A percentile compares a stretch with the other conserved stretches of the same genome.
phyloP scores from a whole-genome alignment of 257 asterid species.

The Misopates orontium region DNA sequence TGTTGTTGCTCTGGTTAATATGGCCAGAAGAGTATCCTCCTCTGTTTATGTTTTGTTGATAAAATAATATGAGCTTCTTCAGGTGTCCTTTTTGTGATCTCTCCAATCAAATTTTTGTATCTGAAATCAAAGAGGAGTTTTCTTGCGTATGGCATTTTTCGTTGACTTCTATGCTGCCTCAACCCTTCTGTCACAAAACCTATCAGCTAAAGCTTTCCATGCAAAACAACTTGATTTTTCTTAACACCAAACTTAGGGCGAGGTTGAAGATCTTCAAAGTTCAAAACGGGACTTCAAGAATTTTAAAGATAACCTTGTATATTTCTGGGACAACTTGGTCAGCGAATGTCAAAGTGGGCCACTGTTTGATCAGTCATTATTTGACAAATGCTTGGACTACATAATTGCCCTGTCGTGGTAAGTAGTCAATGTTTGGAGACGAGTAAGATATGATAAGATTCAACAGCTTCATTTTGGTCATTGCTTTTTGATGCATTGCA shows the following conservation, averaged over 20 bases:
- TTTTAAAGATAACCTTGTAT: constrained; percentile 85
- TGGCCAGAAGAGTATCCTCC: constrained; percentile 84
- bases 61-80: not conserved
- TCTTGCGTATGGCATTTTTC: constrained; percentile 6
- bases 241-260: constrained; percentile 68
- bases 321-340: constrained; percentile 87
- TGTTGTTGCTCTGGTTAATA: constrained; percentile 83
- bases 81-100: not conserved
- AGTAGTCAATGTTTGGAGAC: constrained; percentile 32
- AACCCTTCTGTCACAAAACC: constrained; percentile 3
- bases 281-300: constrained; percentile 84
- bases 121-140: not conserved
- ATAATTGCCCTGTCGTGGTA: constrained; percentile 97
- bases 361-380: constrained; percentile 78
- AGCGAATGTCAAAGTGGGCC: constrained; percentile 92
- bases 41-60: constrained; percentile 21
- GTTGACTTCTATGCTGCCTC: not conserved
- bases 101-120: not conserved
- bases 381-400: constrained; percentile 93
- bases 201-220: constrained; percentile 1
- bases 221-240: constrained; percentile 35
- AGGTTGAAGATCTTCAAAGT: constrained; percentile 89
- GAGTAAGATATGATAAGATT: constrained; percentile 11
- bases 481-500: constrained; percentile 38
- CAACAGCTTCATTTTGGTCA: constrained; percentile 29